phyloP scores from a whole-genome alignment of 2,329 filamentous ascomycete species.

The Zopfia rhizophila region DNA sequence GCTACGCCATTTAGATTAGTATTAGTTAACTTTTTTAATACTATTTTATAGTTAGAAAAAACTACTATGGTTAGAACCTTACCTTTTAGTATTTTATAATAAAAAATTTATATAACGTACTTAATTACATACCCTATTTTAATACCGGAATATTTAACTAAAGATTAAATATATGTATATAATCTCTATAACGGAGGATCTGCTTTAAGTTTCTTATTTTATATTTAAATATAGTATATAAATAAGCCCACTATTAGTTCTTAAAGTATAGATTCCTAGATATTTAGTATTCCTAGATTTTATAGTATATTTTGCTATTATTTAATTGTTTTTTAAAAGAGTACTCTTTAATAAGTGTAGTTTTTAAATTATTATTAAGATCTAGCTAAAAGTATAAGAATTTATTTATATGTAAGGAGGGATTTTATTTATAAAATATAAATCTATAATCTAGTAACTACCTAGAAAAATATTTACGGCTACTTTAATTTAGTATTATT shows the following conservation, averaged over 20 bases:
- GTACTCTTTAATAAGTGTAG: constrained; percentile 22
- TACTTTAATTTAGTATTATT: constrained; percentile 14
- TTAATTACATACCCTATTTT: constrained; percentile 43
- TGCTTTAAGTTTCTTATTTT: constrained; percentile 34
- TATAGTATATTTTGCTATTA: constrained; percentile 24
- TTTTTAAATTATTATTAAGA: constrained; percentile 19
- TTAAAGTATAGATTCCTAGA: constrained; percentile 25
- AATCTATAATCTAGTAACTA: constrained; percentile 13
- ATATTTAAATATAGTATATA: constrained; percentile 31
- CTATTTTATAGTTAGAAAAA: too few species aligned
- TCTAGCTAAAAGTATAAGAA: constrained; percentile 18
- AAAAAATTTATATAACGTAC: constrained; percentile 38
- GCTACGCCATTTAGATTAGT: too few species aligned
- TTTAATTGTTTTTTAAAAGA: constrained; percentile 17
- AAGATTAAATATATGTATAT: constrained; percentile 44
- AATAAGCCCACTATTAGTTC: constrained; percentile 33
- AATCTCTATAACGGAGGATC: constrained; percentile 34
- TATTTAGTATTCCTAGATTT: constrained; percentile 32
- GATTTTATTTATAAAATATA: constrained; percentile 16
- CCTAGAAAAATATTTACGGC: constrained; percentile 6
- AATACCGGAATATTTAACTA: constrained; percentile 34
- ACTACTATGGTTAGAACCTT: constrained; percentile 26
- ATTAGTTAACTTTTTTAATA: too few species aligned
- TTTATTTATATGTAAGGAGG: constrained; percentile 9
- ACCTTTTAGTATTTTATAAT: constrained; percentile 47